Evolutionary conservation across 2,329 filamentous ascomycete genomes (phyloP).

Genomic region (Chalaropsis ovoidea): DNA sequence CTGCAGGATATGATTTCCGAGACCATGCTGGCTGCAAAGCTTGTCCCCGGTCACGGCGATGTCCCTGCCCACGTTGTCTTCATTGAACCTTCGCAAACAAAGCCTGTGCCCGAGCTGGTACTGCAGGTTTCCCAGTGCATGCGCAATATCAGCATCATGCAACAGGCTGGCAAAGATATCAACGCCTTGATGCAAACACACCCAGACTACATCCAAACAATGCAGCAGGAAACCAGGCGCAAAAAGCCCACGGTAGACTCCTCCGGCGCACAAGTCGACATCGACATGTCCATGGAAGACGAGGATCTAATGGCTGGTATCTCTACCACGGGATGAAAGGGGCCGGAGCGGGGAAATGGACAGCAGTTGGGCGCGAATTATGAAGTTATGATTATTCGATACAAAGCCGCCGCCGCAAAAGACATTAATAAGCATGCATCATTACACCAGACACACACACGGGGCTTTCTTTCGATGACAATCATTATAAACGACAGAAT

Average conservation of each 20-base stretch:
- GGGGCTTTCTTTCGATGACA: no score
- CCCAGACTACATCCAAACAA: slow-evolving; percentile 45
- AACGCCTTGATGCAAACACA: slow-evolving; percentile 46
- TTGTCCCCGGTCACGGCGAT: slow-evolving; percentile 39
- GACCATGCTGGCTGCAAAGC: slow-evolving; percentile 43
- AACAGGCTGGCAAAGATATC: slow-evolving; percentile 41
- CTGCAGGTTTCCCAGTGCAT: slow-evolving; percentile 37
- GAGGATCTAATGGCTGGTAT: slow-evolving; percentile 50
- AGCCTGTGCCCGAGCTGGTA: slow-evolving; percentile 31
- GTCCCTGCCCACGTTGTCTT: slow-evolving; percentile 43
- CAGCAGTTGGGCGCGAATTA: background rate
- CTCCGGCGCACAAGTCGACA: slow-evolving; percentile 32
- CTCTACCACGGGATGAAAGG: background rate
- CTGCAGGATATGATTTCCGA: slow-evolving; percentile 47
- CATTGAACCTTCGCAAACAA: slow-evolving; percentile 31
- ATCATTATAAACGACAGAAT: background rate
- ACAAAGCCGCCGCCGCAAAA: background rate
- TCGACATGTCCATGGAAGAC: slow-evolving; percentile 45
- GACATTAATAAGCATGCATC: background rate
- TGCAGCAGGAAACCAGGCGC: slow-evolving; percentile 40
- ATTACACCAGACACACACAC: background rate
- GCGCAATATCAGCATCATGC: slow-evolving; percentile 38
- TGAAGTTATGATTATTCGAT: background rate
- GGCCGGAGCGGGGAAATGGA: background rate
- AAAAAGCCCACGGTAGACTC: slow-evolving; percentile 33